Base-by-base conservation (phyloP, 2,329 filamentous ascomycete species). In the Ceratocystis lukuohia region DNA sequence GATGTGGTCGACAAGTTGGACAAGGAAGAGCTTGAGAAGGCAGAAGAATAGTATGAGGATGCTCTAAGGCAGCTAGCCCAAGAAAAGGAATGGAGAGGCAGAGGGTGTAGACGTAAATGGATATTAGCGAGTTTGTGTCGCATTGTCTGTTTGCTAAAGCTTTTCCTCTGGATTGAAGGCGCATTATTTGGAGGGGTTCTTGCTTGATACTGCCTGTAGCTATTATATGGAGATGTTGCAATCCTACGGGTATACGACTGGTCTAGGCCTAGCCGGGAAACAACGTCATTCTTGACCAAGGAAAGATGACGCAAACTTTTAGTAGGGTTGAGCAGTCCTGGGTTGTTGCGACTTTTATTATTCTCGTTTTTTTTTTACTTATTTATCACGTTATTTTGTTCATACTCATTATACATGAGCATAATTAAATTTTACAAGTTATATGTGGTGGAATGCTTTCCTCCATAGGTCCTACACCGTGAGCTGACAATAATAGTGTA, bases 211-310 rank as follows among this genome's bases (percentile, higher is more conserved):
- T 30, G 6, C 28, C 20, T 37, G 56, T 30, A 59, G 56, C 56
- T 33, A 59, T 59, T 59, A 37, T 59, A 59, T 59, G 56, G 56
- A 59, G 56, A 59, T 59, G 6, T 59, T 37, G 33, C 56, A 59
- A 59, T 59, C 56, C 56, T 59, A 7, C 56, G 15, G 28, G 56
- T 22, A n/a, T 20, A 7, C 56, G 12, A 59, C 33, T 59, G 28
- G 56, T 15, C n/a, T 30, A 33, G 28, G 37, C 37, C 28, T 8
- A 37, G 17, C 5, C 8, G 56, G 25, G 56, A 59, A 59, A 33
- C 48, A 25, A 15, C 48, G 48, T 25, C 48, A 28, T 53, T 53
- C 25, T 53, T 41, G 37, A 41, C 37, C 4, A 41, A 0, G 10
- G 37, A 41, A 41, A 41, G 12, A 41, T 15, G 37, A 15, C 10